Evolutionary conservation across 306 rosid genomes (phyloP), one percentile per base, ranked within the genome.

Genomic region (Sophora flavescens): DNA sequence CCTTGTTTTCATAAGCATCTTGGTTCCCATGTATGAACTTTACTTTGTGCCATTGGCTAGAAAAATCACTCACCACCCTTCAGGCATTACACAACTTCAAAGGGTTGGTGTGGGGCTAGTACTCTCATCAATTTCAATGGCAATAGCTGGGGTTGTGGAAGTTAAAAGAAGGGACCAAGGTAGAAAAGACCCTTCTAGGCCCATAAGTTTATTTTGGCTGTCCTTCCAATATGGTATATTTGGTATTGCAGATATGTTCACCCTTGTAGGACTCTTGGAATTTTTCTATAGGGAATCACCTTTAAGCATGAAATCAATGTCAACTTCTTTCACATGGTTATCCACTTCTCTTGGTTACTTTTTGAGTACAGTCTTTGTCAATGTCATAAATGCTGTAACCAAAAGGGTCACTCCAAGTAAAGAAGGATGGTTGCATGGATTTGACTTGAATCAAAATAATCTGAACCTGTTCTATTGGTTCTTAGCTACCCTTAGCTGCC

Each of bases 181-280:
- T 3, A 70, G 70, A 8, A 60, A 74, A 26, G 87, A 83, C 76
- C 88, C 90, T 1, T 14, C 41, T 4, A 59, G 80, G 6, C 90
- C 83, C 6, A 84, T 91, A 28, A 89, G 91, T 35, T 76, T 93
- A 39, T 88, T 91, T 16, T 93, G 97, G 97, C 84, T 93, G 8
- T 87, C 97, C 1, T 90, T 89, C 62, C 98, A 89, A 63, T 91
- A 87, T 61, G 91, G 87, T 0, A 88, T 91, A 12, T 93, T 93
- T 66, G 98, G 98, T 14, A 82, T 89, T 42, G 97, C 97, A 9
- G 97, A 93, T 61, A 88, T 93, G 98, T 93, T 93, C 87, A 93
- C 98, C 6, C 84, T 84, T 2, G 91, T 91, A 2, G 98, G 98
- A 33, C 73, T 93, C 4, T 78, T 93, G 6, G 97, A 93, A 14